These are phyloP conservation scores for Clarireedia monteithiana DNA, from an alignment of 2,329 filamentous ascomycete species.

Conservation along the genomic window DNA sequence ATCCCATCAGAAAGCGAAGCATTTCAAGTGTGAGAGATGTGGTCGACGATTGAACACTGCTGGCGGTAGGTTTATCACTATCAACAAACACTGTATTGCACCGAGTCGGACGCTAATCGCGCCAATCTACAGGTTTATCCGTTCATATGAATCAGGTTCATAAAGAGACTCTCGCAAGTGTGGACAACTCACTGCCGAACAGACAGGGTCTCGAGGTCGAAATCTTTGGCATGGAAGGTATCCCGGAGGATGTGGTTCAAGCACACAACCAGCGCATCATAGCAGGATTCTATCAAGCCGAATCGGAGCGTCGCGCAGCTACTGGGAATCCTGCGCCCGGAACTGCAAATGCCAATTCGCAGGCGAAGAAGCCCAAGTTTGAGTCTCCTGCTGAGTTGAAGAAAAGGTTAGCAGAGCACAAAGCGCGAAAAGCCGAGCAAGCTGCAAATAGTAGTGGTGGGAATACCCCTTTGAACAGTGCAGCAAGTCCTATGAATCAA, in stretches of 20 bases:
- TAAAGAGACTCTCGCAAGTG: constrained; percentile 79
- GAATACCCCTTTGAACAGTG: constrained; percentile 39
- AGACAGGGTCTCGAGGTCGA: constrained; percentile 82
- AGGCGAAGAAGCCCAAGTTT: constrained; percentile 63
- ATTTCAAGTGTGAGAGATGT: constrained; percentile 95
- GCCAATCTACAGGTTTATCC: constrained; percentile 58
- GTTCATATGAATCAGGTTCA: constrained; percentile 99
- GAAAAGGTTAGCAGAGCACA: constrained; percentile 69
- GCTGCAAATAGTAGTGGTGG: constrained; percentile 50
- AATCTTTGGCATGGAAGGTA: constrained; percentile 97
- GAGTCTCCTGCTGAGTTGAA: constrained; percentile 74
- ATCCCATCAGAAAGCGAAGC: constrained; percentile 97
- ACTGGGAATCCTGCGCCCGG: constrained; percentile 80
- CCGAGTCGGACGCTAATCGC: constrained; percentile 4
- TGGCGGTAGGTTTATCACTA: constrained; percentile 58
- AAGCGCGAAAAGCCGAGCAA: constrained; percentile 57
- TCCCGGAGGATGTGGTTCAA: constrained; percentile 76
- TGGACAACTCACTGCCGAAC: constrained; percentile 88
- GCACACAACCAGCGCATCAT: constrained; percentile 83
- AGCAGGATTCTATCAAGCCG: constrained; percentile 75
- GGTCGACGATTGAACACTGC: constrained; percentile 84
- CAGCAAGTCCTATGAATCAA: constrained; percentile 39
- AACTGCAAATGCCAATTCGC: constrained; percentile 46
- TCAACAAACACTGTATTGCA: background rate
- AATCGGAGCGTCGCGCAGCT: constrained; percentile 71